Base-by-base conservation (phyloP, 2,329 filamentous ascomycete genomes). In the Neonectria hederae region DNA sequence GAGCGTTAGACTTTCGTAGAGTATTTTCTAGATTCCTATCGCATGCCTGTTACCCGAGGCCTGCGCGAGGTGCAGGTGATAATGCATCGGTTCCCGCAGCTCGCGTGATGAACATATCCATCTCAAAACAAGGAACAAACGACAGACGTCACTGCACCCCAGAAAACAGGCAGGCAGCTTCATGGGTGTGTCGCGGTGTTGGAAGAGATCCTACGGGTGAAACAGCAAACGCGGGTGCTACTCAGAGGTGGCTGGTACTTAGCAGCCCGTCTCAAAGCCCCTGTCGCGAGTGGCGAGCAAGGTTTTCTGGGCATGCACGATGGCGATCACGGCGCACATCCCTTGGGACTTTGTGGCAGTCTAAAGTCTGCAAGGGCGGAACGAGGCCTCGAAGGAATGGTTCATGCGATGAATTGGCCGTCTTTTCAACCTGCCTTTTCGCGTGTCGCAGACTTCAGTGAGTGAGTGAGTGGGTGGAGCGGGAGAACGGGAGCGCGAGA, bases 141-240 rank as follows among this genome's bases (percentile, higher is more conserved):
- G 49, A 48, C 35, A 51, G n/a, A 55, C 61, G 61, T 52, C 26
- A 51, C 51, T 55, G 26, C 35, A 52, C 38, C 32, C 35, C 61
- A 51, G 35, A 26, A 42, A 45, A 19, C 43, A 54, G 19, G 51
- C 22, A 42, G 43, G 14, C 43, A 48, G 19, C 42, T 24, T 38
- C 21, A 45, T 45, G 53, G 53, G 17, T 14, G 54, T 59, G 54
- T 59, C 24, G 42, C 43, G 14, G 42, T 45, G 42, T 19, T 42
- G 26, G 42, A 55, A 32, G 32, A 21, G 4, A 30, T 38, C 32
- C 17, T 32, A 28, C 19, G 55, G 30, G 45, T 19, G 11, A 46
- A 45, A 49, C 46, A 40, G 42, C 28, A 51, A 28, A 28, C 28
- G 17, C 49, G 28, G 32, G 14, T 17, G 28, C 42, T 48, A 30